Percentiles rank a stretch among this genome's conserved stretches.
Evolutionary conservation across 495 filamentous ascomycete genomes (phyloP).

Genomic region (Penicillium lividum): DNA sequence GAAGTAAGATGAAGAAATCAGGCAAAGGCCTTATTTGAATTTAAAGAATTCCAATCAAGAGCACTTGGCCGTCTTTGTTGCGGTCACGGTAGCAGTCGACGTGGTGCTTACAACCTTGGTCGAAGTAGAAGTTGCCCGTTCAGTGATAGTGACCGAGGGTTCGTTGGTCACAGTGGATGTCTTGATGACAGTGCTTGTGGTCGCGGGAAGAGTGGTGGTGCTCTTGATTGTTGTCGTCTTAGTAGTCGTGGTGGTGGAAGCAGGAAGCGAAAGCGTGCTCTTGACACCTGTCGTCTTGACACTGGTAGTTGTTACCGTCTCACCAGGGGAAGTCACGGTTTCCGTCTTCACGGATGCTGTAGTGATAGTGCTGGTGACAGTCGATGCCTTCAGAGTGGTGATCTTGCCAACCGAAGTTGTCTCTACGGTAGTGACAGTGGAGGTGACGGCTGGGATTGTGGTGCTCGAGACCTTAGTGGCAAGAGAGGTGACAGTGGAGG

Average conservation of each 20-base stretch:
- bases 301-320: conserved; percentile 6
- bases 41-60: background rate
- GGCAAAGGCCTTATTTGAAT: background rate
- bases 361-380: conserved; percentile 2
- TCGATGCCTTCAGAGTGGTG: conserved; percentile 11
- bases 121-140: conserved; percentile 13
- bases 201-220: conserved; percentile 12
- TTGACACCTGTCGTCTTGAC: conserved; percentile 8
- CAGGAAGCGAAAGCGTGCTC: conserved; percentile 6
- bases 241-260: conserved; percentile 1
- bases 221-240: conserved; percentile 12
- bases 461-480: conserved; percentile 2
- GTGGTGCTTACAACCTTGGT: conserved; percentile 15
- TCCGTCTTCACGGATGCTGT: background rate
- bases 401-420: conserved; percentile 11
- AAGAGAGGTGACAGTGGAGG: conserved; percentile 7
- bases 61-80: conserved; percentile 11
- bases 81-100: conserved; percentile 14
- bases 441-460: conserved; percentile 8
- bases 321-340: conserved; percentile 5
- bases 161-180: conserved; percentile 12
- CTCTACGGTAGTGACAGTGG: background rate
- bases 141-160: conserved; percentile 14
- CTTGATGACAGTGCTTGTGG: conserved; percentile 12
- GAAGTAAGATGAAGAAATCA: background rate